Conservation (phyloP, 1,284 basidiomycete genomes). For the Cryptococcus sp. region DNA sequence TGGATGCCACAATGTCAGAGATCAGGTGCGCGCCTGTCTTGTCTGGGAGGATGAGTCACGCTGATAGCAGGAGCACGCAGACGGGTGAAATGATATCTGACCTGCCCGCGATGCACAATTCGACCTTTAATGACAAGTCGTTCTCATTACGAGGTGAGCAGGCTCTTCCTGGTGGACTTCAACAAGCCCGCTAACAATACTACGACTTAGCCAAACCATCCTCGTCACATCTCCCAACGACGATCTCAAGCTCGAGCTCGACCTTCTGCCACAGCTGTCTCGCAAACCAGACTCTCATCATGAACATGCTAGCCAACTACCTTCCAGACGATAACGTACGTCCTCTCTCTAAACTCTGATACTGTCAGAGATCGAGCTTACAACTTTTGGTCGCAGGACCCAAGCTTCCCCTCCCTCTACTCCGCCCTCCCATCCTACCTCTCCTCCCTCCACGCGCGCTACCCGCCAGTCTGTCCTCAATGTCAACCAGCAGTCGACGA, state of each 20-base stretch:
- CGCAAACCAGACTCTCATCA: slow-evolving; percentile 81
- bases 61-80: slow-evolving; percentile 16
- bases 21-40: slow-evolving; percentile 20
- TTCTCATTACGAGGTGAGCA: slow-evolving; percentile 69
- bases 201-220: slow-evolving; percentile 25
- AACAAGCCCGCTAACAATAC: slow-evolving; percentile 3
- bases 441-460: slow-evolving; percentile 69
- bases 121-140: slow-evolving; percentile 63
- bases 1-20: slow-evolving; percentile 44
- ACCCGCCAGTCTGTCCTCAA: slow-evolving; percentile 73
- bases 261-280: slow-evolving; percentile 81
- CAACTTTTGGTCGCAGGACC: slow-evolving; percentile 56
- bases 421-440: slow-evolving; percentile 66
- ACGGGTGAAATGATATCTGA: slow-evolving; percentile 72
- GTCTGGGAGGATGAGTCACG: not conserved
- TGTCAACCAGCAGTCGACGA: slow-evolving; percentile 77
- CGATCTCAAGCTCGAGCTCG: slow-evolving; percentile 17
- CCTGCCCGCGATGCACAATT: slow-evolving; percentile 81
- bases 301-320: slow-evolving; percentile 83
- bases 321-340: slow-evolving; percentile 64
- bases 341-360: slow-evolving; percentile 27
- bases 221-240: slow-evolving; percentile 29
- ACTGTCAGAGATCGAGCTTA: not conserved
- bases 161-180: not conserved
- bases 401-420: slow-evolving; percentile 62